A percentile compares a stretch with the other conserved stretches of the same genome.
Evolutionary conservation across 176 grass and related monocot species (phyloP).

Genomic region (Bolboschoenus planiculmis): DNA sequence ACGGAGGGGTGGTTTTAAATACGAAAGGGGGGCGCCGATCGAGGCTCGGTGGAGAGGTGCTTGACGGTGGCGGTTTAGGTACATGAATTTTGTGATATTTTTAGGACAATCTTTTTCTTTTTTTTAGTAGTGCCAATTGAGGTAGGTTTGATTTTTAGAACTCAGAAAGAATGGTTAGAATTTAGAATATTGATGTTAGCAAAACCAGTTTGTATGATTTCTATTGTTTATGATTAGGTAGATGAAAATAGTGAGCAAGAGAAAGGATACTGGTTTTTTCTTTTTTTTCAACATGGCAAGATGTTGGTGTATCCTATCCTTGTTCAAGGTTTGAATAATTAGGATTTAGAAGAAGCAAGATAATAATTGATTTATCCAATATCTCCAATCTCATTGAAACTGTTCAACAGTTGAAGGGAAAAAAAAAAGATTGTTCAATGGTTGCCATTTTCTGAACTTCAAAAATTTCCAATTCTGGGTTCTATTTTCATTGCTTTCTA

Average conservation of each 20-base stretch:
- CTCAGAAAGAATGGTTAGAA: constrained; percentile 28
- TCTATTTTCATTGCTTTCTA: background rate
- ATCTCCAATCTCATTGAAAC: background rate
- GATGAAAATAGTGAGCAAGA: constrained; percentile 6
- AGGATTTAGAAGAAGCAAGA: background rate
- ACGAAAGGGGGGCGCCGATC: background rate
- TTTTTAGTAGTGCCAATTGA: constrained; percentile 35
- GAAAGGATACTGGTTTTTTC: background rate
- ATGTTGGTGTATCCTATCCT: constrained; percentile 15
- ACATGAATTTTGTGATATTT: constrained; percentile 23
- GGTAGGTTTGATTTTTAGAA: constrained; percentile 24
- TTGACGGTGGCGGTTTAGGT: constrained; percentile 19
- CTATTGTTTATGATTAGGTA: constrained; percentile 7
- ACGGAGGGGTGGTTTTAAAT: background rate
- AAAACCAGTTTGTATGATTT: background rate
- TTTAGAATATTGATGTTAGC: background rate
- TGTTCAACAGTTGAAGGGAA: background rate
- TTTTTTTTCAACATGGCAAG: background rate
- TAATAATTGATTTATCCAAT: background rate
- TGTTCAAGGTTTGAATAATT: background rate
- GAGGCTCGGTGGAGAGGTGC: background rate
- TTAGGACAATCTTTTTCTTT: constrained; percentile 5
- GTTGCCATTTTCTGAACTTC: background rate
- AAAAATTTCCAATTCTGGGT: background rate
- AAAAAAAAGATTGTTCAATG: background rate